A percentile compares a stretch with the other conserved stretches of the same genome.
phyloP scores from a whole-genome alignment of 192 early-diverging fungal genomes.

The Haplosporangium gracile region DNA sequence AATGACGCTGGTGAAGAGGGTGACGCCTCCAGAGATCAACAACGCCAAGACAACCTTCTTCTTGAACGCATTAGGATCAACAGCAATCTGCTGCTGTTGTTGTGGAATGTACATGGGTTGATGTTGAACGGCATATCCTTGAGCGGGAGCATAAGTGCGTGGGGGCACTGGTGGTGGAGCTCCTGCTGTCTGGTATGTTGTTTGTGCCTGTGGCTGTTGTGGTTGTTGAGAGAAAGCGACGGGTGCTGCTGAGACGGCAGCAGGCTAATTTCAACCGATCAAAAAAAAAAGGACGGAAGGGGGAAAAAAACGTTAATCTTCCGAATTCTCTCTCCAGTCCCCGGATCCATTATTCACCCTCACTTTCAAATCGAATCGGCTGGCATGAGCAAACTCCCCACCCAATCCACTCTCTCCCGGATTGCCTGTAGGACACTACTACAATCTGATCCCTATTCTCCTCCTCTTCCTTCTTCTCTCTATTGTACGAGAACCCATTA shows the following conservation, averaged over 20 bases:
- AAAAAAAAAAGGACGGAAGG: neutral
- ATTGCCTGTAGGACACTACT: neutral
- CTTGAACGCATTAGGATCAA: constrained; percentile 52
- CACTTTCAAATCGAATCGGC: neutral
- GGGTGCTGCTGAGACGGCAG: neutral
- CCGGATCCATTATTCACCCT: constrained; percentile 1
- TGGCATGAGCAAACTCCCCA: neutral
- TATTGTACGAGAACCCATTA: neutral
- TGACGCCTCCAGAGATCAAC: constrained; percentile 49
- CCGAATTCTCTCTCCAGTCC: neutral
- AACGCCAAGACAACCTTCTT: constrained; percentile 46
- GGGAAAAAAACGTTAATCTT: neutral
- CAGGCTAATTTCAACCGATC: constrained; percentile 17
- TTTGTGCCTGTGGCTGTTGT: constrained; percentile 12
- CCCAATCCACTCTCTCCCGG: neutral
- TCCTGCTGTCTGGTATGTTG: constrained; percentile 18
- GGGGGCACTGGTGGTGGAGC: constrained; percentile 47
- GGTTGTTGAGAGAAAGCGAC: neutral
- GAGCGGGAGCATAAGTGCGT: constrained; percentile 33
- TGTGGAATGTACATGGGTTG: constrained; percentile 18
- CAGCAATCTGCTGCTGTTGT: constrained; percentile 7
- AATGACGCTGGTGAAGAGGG: constrained; percentile 29
- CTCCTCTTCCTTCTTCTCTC: neutral
- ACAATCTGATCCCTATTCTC: neutral
- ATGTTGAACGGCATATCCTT: constrained; percentile 13